These are phyloP conservation scores for Ormosia emarginata DNA, from an alignment of 306 rosid species.

Conservation along the genomic window DNA sequence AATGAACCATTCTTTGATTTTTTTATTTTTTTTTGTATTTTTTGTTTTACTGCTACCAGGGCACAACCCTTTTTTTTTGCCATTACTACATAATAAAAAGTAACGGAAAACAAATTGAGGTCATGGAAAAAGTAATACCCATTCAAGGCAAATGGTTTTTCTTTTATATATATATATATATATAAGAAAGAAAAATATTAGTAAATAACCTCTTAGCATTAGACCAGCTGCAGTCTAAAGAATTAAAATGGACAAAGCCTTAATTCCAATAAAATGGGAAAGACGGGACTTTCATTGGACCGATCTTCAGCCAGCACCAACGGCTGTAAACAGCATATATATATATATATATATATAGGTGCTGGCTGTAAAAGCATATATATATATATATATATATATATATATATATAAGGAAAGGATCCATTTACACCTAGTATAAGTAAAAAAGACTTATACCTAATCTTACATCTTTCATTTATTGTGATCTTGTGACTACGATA, in stretches of 20 bases:
- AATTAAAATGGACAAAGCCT: neutral
- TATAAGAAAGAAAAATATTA: neutral
- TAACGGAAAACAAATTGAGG: neutral
- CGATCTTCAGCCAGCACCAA: neutral
- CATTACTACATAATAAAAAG: neutral
- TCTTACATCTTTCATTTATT: no score
- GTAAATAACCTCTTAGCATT: neutral
- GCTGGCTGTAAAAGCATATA: no score
- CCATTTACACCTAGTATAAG: no score
- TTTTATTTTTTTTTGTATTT: neutral
- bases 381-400: no score
- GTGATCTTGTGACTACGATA: no score
- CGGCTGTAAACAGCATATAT: neutral
- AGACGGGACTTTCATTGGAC: neutral
- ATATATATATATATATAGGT: no score
- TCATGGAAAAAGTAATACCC: neutral
- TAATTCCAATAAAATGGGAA: neutral
- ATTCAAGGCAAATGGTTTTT: neutral
- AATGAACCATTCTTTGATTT: neutral
- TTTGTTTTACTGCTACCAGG: neutral
- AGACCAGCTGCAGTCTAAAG: neutral
- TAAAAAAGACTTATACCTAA: no score
- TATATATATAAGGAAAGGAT: no score
- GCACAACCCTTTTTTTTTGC: neutral
- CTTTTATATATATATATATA: no score